Evolutionary conservation across 2,329 filamentous ascomycete species (phyloP).

Genomic region (Colletotrichum sidae): DNA sequence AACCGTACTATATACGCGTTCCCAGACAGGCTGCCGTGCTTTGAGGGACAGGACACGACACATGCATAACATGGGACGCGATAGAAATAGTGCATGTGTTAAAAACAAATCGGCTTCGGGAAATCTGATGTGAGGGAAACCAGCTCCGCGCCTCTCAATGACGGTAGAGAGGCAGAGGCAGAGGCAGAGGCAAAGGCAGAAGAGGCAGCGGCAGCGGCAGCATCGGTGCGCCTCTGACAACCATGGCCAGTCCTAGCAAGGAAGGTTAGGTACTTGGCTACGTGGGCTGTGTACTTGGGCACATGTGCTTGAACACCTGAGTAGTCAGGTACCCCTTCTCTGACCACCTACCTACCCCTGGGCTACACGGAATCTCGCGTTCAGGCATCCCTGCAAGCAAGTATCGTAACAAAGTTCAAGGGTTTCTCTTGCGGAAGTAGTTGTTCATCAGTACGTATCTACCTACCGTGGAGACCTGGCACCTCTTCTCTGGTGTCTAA

Average conservation of each 20-base stretch:
- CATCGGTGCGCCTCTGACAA: conserved; percentile 14
- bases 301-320: too few relatives aligned
- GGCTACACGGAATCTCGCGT: too few relatives aligned
- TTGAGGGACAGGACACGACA: neutral
- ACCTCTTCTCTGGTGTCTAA: too few relatives aligned
- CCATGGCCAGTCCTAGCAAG: neutral
- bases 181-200: neutral
- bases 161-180: too few relatives aligned
- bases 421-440: neutral
- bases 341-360: too few relatives aligned
- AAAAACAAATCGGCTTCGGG: neutral
- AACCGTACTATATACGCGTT: too few relatives aligned
- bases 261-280: too few relatives aligned
- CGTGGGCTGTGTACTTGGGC: too few relatives aligned
- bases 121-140: neutral
- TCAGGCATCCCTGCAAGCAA: neutral
- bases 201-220: conserved; percentile 19
- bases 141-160: too few relatives aligned
- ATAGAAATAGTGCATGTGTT: conserved; percentile 9
- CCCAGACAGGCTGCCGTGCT: too few relatives aligned
- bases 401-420: conserved; percentile 1
- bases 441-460: neutral
- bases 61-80: neutral
- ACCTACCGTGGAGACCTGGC: neutral
- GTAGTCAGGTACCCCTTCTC: too few relatives aligned